Percentiles rank a stretch among this genome's conserved stretches.
These are phyloP conservation scores for Fagopyrum esculentum DNA, from an alignment of 148 eudicot species.

Conservation along the genomic window DNA sequence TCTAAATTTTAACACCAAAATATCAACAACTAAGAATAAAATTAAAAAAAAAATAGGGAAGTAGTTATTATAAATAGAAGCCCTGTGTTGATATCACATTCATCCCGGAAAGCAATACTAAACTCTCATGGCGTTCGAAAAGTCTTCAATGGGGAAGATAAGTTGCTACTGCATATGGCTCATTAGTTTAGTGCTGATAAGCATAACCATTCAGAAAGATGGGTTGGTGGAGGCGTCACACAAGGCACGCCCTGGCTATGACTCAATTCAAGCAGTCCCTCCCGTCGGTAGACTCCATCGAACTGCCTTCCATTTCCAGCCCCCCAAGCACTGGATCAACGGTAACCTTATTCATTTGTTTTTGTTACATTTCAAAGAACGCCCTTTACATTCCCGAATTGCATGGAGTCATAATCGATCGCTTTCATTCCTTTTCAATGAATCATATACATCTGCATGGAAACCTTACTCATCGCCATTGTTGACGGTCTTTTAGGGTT, in stretches of 20 bases:
- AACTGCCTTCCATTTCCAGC: conserved; percentile 30
- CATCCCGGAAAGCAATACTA: no score
- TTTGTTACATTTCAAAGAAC: no score
- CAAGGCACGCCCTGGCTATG: neutral
- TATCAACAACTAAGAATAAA: no score
- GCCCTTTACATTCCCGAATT: no score
- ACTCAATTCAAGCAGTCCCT: neutral
- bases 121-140: neutral
- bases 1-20: no score
- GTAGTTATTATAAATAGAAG: no score
- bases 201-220: neutral
- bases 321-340: conserved; percentile 31
- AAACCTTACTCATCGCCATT: no score
- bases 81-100: no score
- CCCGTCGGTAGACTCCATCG: conserved; percentile 11
- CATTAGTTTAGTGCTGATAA: neutral
- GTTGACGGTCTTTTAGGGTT: no score
- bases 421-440: neutral
- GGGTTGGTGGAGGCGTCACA: conserved; percentile 6
- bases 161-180: neutral
- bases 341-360: conserved; percentile 11
- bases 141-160: neutral
- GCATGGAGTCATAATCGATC: neutral
- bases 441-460: no score
- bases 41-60: no score